Percentiles rank a stretch among this genome's conserved stretches.
Evolutionary conservation across 495 filamentous ascomycete genomes (phyloP).

Genomic region (Rhypophila decipiens): DNA sequence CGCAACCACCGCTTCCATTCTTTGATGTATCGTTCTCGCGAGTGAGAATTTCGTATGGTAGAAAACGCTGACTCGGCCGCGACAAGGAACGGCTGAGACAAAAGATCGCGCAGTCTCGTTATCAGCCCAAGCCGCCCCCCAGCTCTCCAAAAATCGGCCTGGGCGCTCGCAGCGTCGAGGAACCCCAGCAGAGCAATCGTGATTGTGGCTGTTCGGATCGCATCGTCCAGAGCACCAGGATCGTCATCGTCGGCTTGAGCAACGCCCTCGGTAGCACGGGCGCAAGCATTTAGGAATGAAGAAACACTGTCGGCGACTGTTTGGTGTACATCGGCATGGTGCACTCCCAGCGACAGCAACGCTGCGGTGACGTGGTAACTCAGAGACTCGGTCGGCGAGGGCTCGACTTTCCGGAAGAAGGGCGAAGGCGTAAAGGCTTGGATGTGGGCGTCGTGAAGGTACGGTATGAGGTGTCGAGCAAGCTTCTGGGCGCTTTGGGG

Average conservation of each 20-base stretch:
- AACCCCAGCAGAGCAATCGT: slow-evolving; percentile 83
- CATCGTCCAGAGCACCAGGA: slow-evolving; percentile 51
- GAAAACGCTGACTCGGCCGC: slow-evolving; percentile 83
- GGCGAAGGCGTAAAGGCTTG: slow-evolving; percentile 75
- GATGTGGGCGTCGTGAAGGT: slow-evolving; percentile 72
- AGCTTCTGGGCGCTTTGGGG: slow-evolving; percentile 67
- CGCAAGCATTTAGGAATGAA: slow-evolving; percentile 61
- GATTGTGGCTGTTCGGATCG: slow-evolving; percentile 62
- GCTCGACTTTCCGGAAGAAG: slow-evolving; percentile 71
- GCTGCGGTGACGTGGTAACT: slow-evolving; percentile 72
- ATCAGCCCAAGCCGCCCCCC: slow-evolving; percentile 66
- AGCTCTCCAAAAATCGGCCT: slow-evolving; percentile 71
- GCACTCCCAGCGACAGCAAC: slow-evolving; percentile 67
- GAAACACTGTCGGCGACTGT: slow-evolving; percentile 54
- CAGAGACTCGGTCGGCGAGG: slow-evolving; percentile 85
- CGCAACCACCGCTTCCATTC: slow-evolving; percentile 80
- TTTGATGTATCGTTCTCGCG: slow-evolving; percentile 42
- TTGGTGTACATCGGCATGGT: slow-evolving; percentile 58
- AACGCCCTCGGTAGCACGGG: slow-evolving; percentile 38
- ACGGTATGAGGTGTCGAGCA: slow-evolving; percentile 65
- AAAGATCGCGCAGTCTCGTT: slow-evolving; percentile 57
- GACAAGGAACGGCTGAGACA: slow-evolving; percentile 77
- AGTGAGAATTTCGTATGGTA: slow-evolving; percentile 62
- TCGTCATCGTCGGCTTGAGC: slow-evolving; percentile 46
- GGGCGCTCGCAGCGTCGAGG: slow-evolving; percentile 67